Evolutionary conservation across 306 rosid genomes (phyloP).

Genomic region (Prunus mira): DNA sequence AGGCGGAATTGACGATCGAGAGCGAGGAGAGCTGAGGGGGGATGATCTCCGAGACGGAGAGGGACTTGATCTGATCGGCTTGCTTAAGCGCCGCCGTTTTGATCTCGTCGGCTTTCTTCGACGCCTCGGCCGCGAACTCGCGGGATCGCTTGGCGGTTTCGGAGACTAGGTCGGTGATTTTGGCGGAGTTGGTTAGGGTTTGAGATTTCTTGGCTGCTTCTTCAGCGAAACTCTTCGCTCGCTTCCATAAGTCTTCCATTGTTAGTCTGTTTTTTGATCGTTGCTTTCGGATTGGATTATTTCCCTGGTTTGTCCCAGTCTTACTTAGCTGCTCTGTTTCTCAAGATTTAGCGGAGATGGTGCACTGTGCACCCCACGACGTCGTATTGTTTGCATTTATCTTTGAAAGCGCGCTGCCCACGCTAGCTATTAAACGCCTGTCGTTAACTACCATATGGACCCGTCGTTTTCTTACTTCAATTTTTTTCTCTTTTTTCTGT

Average conservation of each 20-base stretch:
- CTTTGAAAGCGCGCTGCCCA: background rate
- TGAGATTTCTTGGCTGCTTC: constrained; percentile 93
- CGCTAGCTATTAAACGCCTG: background rate
- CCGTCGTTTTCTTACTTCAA: background rate
- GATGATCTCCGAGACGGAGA: constrained; percentile 60
- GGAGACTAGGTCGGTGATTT: constrained; percentile 83
- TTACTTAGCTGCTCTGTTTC: background rate
- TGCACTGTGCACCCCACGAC: background rate
- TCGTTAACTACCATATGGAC: background rate
- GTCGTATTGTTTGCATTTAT: background rate
- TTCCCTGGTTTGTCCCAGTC: background rate
- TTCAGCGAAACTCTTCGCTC: constrained; percentile 85
- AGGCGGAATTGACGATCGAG: constrained; percentile 28
- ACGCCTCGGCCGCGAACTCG: constrained; percentile 93
- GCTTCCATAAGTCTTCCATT: constrained; percentile 92
- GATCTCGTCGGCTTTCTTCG: constrained; percentile 83
- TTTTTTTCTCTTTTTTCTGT: no score
- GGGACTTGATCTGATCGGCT: constrained; percentile 86
- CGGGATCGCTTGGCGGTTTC: constrained; percentile 90
- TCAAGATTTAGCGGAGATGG: background rate
- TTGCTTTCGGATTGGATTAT: background rate
- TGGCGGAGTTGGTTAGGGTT: constrained; percentile 45
- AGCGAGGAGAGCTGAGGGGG: constrained; percentile 66
- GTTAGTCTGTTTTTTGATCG: background rate
- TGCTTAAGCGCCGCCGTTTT: constrained; percentile 74